Conservation (phyloP, 1,284 basidiomycete genomes). For the Taiwanofungus camphoratus region DNA sequence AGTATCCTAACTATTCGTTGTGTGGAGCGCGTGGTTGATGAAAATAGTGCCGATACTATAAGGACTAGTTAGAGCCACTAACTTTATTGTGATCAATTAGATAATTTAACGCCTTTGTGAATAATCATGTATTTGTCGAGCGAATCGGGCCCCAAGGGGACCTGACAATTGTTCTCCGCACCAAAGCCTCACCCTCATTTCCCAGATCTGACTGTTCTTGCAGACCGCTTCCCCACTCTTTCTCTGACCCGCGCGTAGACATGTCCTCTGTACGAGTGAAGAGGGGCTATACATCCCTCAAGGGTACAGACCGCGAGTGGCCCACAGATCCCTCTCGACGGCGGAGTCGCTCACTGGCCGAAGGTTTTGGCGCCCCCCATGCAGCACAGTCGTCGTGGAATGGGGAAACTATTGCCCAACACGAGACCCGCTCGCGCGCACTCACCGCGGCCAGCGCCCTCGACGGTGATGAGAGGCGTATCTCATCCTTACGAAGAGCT, state of each 20-base stretch:
- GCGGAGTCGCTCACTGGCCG: conserved; percentile 19
- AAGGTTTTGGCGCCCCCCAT: conserved; percentile 10
- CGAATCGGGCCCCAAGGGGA: not conserved
- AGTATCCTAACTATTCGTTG: too few relatives aligned
- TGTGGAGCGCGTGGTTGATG: too few relatives aligned
- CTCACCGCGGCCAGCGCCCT: conserved; percentile 3
- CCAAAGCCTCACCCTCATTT: not conserved
- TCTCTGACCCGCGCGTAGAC: conserved; percentile 6
- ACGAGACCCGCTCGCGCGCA: not conserved
- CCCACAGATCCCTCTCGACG: conserved; percentile 7
- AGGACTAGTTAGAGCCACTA: too few relatives aligned
- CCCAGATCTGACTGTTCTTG: conserved; percentile 3
- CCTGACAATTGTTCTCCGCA: too few relatives aligned
- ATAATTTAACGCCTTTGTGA: not conserved
- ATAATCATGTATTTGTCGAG: not conserved
- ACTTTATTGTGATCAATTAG: not conserved
- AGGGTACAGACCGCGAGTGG: conserved; percentile 18
- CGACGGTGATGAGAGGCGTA: not conserved
- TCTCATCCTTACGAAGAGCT: conserved; percentile 9
- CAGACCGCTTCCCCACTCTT: conserved; percentile 8
- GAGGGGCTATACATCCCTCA: conserved; percentile 39
- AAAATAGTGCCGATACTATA: too few relatives aligned
- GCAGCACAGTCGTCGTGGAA: not conserved
- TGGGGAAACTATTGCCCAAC: not conserved
- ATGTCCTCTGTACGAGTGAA: conserved; percentile 59